phyloP scores from a whole-genome alignment of 2,329 filamentous ascomycete species.

The Achaetomium macrosporum region DNA sequence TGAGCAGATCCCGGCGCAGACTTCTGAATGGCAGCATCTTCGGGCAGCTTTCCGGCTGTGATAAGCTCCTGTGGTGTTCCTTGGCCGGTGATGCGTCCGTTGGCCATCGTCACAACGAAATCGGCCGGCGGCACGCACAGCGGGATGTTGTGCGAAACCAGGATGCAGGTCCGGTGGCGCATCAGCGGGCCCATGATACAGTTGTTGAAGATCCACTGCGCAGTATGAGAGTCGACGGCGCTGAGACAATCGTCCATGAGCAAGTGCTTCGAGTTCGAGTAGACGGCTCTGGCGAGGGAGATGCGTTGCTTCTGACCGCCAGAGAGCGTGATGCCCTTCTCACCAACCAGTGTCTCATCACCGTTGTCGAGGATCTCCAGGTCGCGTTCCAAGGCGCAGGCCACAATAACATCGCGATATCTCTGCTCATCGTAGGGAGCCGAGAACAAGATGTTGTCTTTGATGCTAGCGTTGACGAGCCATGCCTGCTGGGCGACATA shows the following conservation, averaged over 20 bases:
- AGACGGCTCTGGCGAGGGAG: slow-evolving; percentile 92
- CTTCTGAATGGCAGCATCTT: slow-evolving; percentile 61
- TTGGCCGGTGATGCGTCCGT: slow-evolving; percentile 71
- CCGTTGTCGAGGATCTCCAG: slow-evolving; percentile 87
- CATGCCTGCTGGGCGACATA: slow-evolving; percentile 97
- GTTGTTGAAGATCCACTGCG: slow-evolving; percentile 95
- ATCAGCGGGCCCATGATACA: slow-evolving; percentile 87
- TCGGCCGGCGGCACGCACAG: slow-evolving; percentile 76
- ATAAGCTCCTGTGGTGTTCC: slow-evolving; percentile 76
- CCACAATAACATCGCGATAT: slow-evolving; percentile 82
- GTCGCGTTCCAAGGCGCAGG: slow-evolving; percentile 86
- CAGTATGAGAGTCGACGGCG: slow-evolving; percentile 94
- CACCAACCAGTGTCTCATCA: slow-evolving; percentile 88
- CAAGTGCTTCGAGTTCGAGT: slow-evolving; percentile 86
- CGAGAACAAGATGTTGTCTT: slow-evolving; percentile 91
- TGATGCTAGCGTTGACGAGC: slow-evolving; percentile 93
- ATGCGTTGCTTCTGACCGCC: slow-evolving; percentile 98
- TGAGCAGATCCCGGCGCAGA: slow-evolving; percentile 64
- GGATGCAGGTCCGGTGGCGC: slow-evolving; percentile 80
- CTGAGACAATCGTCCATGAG: slow-evolving; percentile 93
- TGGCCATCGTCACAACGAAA: slow-evolving; percentile 79
- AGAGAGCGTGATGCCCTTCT: slow-evolving; percentile 94
- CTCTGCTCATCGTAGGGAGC: slow-evolving; percentile 72
- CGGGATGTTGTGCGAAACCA: slow-evolving; percentile 93
- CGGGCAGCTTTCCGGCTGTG: slow-evolving; percentile 79